Evolutionary conservation across 495 filamentous ascomycete genomes (phyloP).

Genomic region (Hypoxylon crocopeplum): DNA sequence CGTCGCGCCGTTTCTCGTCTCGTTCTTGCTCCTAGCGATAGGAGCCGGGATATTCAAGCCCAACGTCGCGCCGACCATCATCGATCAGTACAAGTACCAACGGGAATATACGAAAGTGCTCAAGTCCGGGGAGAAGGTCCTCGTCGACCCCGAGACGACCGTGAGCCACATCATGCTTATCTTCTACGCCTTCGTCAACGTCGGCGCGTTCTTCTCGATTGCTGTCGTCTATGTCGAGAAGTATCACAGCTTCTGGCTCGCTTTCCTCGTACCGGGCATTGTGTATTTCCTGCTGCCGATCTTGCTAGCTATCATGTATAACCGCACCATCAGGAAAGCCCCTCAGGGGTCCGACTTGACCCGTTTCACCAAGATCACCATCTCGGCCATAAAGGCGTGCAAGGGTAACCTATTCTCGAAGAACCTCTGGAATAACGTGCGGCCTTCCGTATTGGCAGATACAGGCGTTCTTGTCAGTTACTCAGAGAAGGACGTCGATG

Average conservation of each 20-base stretch:
- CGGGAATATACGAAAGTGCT: conserved; percentile 64
- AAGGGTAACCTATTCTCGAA: conserved; percentile 56
- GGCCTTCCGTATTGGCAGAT: conserved; percentile 52
- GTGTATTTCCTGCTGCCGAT: conserved; percentile 57
- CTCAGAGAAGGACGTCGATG: conserved; percentile 58
- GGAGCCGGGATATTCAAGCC: conserved; percentile 77
- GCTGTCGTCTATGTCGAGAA: conserved; percentile 72
- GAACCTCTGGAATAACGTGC: conserved; percentile 57
- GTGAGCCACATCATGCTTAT: conserved; percentile 69
- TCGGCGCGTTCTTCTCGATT: conserved; percentile 72
- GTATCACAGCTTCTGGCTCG: conserved; percentile 71
- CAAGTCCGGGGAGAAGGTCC: conserved; percentile 71
- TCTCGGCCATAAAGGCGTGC: conserved; percentile 47
- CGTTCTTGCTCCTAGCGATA: conserved; percentile 57
- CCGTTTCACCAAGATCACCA: conserved; percentile 48
- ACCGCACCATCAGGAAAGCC: conserved; percentile 45
- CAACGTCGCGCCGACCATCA: conserved; percentile 64
- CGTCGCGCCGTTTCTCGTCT: conserved; percentile 57
- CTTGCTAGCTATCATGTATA: conserved; percentile 51
- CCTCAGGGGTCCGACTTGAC: conserved; percentile 52
- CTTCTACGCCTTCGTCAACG: conserved; percentile 75
- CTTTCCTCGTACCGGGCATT: conserved; percentile 61
- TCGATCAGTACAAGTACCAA: conserved; percentile 66
- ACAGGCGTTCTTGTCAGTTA: conserved; percentile 48
- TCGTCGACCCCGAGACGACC: conserved; percentile 74